Conservation (phyloP, 2,329 filamentous ascomycete genomes). For the Aspergillus cejpii region DNA sequence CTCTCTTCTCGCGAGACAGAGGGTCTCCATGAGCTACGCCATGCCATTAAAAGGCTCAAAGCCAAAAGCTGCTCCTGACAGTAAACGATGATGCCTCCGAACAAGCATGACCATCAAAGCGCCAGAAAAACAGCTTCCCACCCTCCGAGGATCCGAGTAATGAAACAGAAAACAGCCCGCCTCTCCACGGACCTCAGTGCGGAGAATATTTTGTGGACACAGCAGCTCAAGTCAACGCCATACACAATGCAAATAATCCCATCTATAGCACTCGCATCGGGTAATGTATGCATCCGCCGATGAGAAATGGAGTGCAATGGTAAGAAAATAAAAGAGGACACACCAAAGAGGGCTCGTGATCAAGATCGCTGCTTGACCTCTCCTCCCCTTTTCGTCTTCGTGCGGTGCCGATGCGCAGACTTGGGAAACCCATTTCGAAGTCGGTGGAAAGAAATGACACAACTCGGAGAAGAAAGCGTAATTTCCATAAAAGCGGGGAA, state of each 20-base stretch:
- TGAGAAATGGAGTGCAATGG: constrained; percentile 14
- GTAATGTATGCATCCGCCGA: constrained; percentile 16
- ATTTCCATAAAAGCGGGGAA: constrained; percentile 13
- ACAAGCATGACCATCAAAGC: constrained; percentile 27
- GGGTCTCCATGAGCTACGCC: constrained; percentile 20
- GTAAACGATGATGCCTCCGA: constrained; percentile 21
- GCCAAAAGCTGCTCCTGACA: constrained; percentile 21
- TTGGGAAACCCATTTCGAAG: constrained; percentile 7
- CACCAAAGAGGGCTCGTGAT: constrained; percentile 3
- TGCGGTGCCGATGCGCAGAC: constrained; percentile 9
- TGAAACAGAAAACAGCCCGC: constrained; percentile 26
- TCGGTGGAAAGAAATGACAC: constrained; percentile 12
- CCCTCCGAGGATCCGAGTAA: constrained; percentile 34
- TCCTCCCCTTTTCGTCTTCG: constrained; percentile 5
- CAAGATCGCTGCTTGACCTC: background rate
- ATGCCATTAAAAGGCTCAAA: constrained; percentile 20
- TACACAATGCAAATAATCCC: constrained; percentile 38
- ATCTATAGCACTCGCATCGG: constrained; percentile 25
- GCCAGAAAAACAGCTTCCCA: constrained; percentile 30
- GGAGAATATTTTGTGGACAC: constrained; percentile 30
- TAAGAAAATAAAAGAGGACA: constrained; percentile 5
- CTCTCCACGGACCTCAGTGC: constrained; percentile 29
- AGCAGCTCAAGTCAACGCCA: constrained; percentile 40
- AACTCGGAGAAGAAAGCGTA: constrained; percentile 26
- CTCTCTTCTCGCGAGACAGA: constrained; percentile 28